Base-by-base conservation (phyloP, 208 protist species). In the Leishmania turanica region DNA sequence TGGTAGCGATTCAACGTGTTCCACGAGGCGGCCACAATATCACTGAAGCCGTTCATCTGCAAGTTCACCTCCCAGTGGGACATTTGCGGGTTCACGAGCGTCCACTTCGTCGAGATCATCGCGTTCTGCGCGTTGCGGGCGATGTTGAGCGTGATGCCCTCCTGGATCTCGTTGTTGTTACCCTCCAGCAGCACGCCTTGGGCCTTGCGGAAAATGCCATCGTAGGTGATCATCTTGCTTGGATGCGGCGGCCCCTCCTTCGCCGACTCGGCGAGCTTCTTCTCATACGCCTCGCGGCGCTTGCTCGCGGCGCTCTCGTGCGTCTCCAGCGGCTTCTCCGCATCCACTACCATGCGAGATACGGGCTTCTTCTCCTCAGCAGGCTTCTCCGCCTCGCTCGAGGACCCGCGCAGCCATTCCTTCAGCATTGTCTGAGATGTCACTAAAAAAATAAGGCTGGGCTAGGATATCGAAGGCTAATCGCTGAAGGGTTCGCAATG, bases 11-110 rank as follows among this genome's bases (percentile, higher is more conserved):
- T 96, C 70, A 96, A 73, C 64, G 95, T 97, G 84, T 87, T 97
- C 87, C 93, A 98, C 27, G 90, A 90, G 62, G 93, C 95, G 9
- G 87, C 88, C 31, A 96, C 77, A 70, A 97, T 80, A 78, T 98
- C 95, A 53, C 84, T 90, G 89, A 96, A 98, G 56, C 93, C 93
- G 83, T 96, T 95, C 93, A 96, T 96, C 86, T 98, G 95, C 60
- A 97, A 78, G 60, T 88, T 92, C 13, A 98, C 47, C 84, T 98
- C 95, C 93, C 93, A 98, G 80, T 95, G 82, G 45, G 93, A 96
- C 87, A 88, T 91, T 79, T 98, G 87, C 60, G 93, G 93, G 75
- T 89, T 95, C n/a, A 77, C 64, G n/a, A 98, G 79, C 21, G 77
- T 65, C 88, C 90, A 97, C 84, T 98, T 98, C 31, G 95, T 91